phyloP scores from a whole-genome alignment of 2,329 filamentous ascomycete species.

The Westerdykella aurantiaca region DNA sequence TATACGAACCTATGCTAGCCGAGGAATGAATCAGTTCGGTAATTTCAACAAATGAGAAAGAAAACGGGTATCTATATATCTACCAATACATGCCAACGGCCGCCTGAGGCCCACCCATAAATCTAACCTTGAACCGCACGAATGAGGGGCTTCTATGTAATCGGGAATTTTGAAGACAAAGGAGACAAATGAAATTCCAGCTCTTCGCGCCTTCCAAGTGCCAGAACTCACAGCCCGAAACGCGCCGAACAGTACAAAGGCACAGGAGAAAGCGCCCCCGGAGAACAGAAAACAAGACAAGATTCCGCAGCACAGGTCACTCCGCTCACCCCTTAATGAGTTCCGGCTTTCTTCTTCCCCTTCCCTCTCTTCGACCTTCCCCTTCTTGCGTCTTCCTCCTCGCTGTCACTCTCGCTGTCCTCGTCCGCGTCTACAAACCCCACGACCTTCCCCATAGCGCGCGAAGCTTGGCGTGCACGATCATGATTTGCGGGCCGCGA shows the following conservation, averaged over 20 bases:
- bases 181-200: too few species aligned
- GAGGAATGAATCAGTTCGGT: too few species aligned
- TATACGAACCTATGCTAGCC: too few species aligned
- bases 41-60: too few species aligned
- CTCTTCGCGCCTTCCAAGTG: background rate
- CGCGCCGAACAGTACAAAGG: background rate
- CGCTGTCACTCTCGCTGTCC: constrained; percentile 2
- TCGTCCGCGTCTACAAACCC: constrained; percentile 14
- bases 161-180: too few species aligned
- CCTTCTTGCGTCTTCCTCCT: constrained; percentile 3
- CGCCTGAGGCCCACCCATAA: too few species aligned
- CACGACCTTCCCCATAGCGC: constrained; percentile 10
- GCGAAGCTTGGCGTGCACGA: constrained; percentile 15
- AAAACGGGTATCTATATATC: too few species aligned
- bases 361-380: constrained; percentile 1
- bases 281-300: background rate
- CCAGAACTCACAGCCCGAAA: background rate
- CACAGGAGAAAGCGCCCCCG: background rate
- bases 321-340: background rate
- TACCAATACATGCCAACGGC: too few species aligned
- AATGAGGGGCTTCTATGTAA: too few species aligned
- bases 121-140: too few species aligned
- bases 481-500: constrained; percentile 1
- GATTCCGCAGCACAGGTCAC: background rate
- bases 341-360: background rate